Conservation (phyloP, 2,329 filamentous ascomycete genomes). For the Botrytis elliptica region DNA sequence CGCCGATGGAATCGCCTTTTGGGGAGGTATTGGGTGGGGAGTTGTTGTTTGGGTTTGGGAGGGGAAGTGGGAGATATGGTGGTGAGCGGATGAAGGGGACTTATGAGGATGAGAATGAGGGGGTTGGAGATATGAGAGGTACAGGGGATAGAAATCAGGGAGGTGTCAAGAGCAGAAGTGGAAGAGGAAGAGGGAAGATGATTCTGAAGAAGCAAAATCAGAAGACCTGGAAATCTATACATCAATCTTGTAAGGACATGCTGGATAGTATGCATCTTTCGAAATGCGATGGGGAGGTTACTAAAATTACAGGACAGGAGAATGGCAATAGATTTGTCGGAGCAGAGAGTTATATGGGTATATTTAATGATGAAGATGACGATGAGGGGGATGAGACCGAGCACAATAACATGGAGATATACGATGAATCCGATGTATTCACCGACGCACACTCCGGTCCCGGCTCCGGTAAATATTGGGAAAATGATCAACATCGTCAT, state of each 20-base stretch:
- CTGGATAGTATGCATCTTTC: neutral
- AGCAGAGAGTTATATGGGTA: neutral
- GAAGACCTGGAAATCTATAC: neutral
- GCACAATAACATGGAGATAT: neutral
- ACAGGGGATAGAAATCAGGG: neutral
- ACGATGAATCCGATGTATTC: neutral
- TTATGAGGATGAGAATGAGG: neutral
- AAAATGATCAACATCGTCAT: neutral
- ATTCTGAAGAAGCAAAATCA: neutral
- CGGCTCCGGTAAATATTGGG: neutral
- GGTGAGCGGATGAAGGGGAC: neutral
- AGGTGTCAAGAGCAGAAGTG: neutral
- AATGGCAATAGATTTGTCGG: neutral
- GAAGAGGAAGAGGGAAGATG: neutral
- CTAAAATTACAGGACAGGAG: neutral
- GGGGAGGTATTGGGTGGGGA: neutral
- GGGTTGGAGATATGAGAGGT: too few species aligned
- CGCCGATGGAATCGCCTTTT: neutral
- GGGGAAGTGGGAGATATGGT: neutral
- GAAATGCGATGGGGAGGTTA: neutral
- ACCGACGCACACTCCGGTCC: neutral
- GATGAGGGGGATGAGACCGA: neutral
- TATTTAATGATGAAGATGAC: neutral
- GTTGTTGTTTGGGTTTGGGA: neutral
- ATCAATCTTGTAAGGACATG: neutral